A percentile compares a stretch with the other conserved stretches of the same genome.
Conservation (phyloP, 78 protist species). For the Pelomyxa schiedti region DNA sequence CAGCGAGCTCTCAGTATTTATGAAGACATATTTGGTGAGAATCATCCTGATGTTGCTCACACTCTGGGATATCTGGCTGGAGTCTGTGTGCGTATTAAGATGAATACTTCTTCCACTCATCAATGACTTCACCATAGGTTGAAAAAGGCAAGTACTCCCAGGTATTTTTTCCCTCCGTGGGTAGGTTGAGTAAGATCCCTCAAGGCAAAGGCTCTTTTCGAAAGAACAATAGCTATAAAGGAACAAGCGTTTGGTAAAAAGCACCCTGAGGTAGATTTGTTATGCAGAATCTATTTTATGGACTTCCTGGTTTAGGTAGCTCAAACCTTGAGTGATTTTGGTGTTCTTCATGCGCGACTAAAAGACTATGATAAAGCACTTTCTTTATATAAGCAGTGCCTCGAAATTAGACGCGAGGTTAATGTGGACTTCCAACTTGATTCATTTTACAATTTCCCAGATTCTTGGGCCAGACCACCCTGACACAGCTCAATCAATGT, state of each 20-base stretch:
- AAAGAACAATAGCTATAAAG: neutral
- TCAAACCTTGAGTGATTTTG: neutral
- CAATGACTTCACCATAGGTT: too few relatives aligned
- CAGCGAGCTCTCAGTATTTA: neutral
- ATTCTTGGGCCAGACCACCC: neutral
- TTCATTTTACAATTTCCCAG: too few relatives aligned
- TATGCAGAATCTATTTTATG: too few relatives aligned
- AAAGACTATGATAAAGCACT: neutral
- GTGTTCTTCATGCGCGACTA: neutral
- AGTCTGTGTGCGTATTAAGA: too few relatives aligned
- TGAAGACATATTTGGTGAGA: neutral
- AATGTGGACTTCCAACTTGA: too few relatives aligned
- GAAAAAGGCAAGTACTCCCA: neutral
- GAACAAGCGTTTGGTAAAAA: neutral
- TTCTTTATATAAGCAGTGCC: neutral
- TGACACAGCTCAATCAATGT: neutral
- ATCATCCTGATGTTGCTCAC: constrained; percentile 1
- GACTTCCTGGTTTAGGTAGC: too few relatives aligned
- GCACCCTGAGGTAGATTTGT: neutral
- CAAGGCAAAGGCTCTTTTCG: neutral
- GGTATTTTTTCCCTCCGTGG: too few relatives aligned
- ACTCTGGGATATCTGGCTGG: neutral
- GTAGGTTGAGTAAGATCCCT: too few relatives aligned
- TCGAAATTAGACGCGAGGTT: neutral
- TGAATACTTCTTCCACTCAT: too few relatives aligned